phyloP scores from a whole-genome alignment of 1,139 yeast species.

The Nakaseomyces sp. region DNA sequence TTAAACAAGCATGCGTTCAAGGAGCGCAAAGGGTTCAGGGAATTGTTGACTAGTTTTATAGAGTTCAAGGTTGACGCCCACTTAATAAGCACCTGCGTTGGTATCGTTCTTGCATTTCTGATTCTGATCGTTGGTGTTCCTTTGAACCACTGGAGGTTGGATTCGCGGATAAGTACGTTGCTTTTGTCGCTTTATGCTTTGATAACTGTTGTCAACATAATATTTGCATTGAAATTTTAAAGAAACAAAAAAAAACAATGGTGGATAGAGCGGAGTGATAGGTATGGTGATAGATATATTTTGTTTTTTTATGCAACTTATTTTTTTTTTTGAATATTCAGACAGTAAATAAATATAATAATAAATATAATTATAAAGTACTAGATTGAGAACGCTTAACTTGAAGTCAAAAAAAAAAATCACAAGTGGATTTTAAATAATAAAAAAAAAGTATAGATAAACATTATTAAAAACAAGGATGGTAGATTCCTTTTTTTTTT shows the following conservation, averaged over 20 bases:
- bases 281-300: too few relatives aligned
- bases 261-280: too few relatives aligned
- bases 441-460: background rate
- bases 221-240: slow-evolving; percentile 10
- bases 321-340: too few relatives aligned
- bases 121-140: slow-evolving; percentile 51
- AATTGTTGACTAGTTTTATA: slow-evolving; percentile 15
- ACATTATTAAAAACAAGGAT: background rate
- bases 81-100: slow-evolving; percentile 42
- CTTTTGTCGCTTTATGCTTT: slow-evolving; percentile 18
- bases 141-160: slow-evolving; percentile 56
- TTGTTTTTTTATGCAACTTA: too few relatives aligned
- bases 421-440: too few relatives aligned
- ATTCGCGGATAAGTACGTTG: slow-evolving; percentile 43
- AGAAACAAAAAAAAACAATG: background rate
- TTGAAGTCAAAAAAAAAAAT: too few relatives aligned
- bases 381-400: too few relatives aligned
- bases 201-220: slow-evolving; percentile 12
- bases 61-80: slow-evolving; percentile 40
- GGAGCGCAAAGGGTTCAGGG: slow-evolving; percentile 8
- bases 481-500: background rate
- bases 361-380: too few relatives aligned
- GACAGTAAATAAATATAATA: background rate
- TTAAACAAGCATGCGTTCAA: slow-evolving; percentile 8
- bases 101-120: slow-evolving; percentile 46